phyloP scores from a whole-genome alignment of 2,329 filamentous ascomycete species.

The Neonectria faginata region DNA sequence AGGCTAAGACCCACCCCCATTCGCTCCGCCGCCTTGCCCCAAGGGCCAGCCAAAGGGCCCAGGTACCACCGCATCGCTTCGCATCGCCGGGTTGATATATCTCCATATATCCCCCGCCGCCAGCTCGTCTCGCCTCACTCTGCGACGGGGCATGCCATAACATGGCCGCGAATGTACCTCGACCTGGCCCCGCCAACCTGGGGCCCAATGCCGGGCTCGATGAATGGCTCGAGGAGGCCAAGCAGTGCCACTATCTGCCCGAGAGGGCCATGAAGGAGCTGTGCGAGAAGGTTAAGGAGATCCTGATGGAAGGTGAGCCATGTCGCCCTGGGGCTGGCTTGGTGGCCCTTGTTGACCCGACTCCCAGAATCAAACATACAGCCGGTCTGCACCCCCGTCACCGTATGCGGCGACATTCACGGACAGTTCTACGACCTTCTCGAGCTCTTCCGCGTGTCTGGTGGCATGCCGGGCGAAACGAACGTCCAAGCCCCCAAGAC shows the following conservation, averaged over 20 bases:
- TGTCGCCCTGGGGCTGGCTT: constrained; percentile 10
- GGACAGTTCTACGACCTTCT: constrained; percentile 98
- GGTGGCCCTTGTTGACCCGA: constrained; percentile 32
- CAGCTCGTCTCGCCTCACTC: constrained; percentile 32
- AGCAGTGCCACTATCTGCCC: constrained; percentile 96
- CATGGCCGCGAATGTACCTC: constrained; percentile 72
- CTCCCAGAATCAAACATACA: constrained; percentile 93
- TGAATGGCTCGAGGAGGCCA: constrained; percentile 96
- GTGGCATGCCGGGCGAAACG: constrained; percentile 92
- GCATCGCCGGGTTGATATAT: constrained; percentile 43
- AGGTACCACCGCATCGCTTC: constrained; percentile 43
- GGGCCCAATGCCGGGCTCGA: constrained; percentile 87
- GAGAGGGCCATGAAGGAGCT: constrained; percentile 98
- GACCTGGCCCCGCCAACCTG: constrained; percentile 90
- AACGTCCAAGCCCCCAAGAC: constrained; percentile 76
- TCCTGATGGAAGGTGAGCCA: constrained; percentile 89
- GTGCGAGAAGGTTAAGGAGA: constrained; percentile 99
- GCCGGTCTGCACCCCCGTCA: constrained; percentile 95
- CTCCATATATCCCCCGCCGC: constrained; percentile 33
- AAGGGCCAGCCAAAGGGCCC: constrained; percentile 27
- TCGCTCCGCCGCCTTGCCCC: constrained; percentile 36
- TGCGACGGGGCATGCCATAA: constrained; percentile 44
- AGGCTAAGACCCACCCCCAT: constrained; percentile 46
- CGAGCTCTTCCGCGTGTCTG: constrained; percentile 95
- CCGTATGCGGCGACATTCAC: constrained; percentile 97